Evolutionary conservation across 2,329 filamentous ascomycete genomes (phyloP).

Genomic region (Pestalotiopsis sp.): DNA sequence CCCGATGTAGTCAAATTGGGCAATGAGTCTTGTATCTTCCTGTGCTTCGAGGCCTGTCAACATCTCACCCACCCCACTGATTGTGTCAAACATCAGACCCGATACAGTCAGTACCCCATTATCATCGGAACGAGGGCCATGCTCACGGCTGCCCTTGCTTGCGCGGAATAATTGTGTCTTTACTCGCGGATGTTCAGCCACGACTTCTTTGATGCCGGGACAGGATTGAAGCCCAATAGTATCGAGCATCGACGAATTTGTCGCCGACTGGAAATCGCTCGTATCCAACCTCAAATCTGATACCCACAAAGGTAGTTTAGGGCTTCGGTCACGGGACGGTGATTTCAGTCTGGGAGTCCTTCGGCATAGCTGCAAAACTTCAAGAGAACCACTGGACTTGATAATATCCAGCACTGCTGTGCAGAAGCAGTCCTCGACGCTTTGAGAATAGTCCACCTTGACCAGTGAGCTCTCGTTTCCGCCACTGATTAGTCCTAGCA

Average conservation of each 20-base stretch:
- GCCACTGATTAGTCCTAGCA: neutral
- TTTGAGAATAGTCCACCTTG: neutral
- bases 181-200: neutral
- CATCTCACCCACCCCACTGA: neutral
- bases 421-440: neutral
- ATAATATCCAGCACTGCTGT: neutral
- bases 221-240: neutral
- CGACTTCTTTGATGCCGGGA: neutral
- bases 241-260: neutral
- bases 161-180: neutral
- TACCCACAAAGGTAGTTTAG: neutral
- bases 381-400: neutral
- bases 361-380: slow-evolving; percentile 1
- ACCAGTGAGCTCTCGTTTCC: neutral
- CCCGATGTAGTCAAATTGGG: neutral
- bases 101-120: neutral
- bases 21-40: neutral
- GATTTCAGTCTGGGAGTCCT: neutral
- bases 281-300: neutral
- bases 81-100: neutral
- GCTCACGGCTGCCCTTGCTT: neutral
- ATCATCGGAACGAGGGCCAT: neutral
- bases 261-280: neutral
- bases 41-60: neutral
- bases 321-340: too few species aligned